phyloP scores from a whole-genome alignment of 306 rosid genomes.

The Ormosia emarginata region DNA sequence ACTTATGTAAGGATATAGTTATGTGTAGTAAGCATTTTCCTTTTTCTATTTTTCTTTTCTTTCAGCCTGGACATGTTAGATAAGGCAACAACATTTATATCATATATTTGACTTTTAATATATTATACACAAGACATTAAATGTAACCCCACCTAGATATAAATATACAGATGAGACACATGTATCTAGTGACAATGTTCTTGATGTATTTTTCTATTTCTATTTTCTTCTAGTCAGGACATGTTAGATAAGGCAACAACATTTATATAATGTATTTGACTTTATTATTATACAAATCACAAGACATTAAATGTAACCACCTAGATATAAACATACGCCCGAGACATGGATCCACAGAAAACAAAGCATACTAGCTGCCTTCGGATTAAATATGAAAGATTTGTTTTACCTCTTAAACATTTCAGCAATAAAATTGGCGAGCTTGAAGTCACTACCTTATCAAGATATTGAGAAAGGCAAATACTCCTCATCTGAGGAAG shows the following conservation, averaged over 20 bases:
- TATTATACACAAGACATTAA: background rate
- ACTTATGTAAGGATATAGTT: too few relatives aligned
- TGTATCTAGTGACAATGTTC: background rate
- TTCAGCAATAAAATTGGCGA: background rate
- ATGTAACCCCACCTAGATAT: background rate
- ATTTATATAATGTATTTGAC: background rate
- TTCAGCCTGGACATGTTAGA: background rate
- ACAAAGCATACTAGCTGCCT: background rate
- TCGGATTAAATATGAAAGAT: background rate
- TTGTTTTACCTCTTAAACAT: background rate
- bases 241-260: background rate
- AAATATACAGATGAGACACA: slow-evolving; percentile 15
- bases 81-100: background rate
- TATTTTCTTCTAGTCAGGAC: background rate
- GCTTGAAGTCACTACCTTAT: background rate
- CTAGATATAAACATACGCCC: slow-evolving; percentile 13
- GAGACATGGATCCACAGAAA: background rate
- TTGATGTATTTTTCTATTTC: background rate
- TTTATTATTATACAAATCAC: background rate
- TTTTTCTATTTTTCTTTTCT: background rate
- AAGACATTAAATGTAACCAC: background rate
- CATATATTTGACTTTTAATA: background rate
- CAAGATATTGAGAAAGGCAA: background rate
- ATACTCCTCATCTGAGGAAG: background rate
- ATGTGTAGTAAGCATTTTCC: background rate